A percentile compares a stretch with the other conserved stretches of the same genome.
These are phyloP conservation scores for Beverwykella pulmonaria DNA, from an alignment of 495 filamentous ascomycete genomes.

Conservation along the genomic window DNA sequence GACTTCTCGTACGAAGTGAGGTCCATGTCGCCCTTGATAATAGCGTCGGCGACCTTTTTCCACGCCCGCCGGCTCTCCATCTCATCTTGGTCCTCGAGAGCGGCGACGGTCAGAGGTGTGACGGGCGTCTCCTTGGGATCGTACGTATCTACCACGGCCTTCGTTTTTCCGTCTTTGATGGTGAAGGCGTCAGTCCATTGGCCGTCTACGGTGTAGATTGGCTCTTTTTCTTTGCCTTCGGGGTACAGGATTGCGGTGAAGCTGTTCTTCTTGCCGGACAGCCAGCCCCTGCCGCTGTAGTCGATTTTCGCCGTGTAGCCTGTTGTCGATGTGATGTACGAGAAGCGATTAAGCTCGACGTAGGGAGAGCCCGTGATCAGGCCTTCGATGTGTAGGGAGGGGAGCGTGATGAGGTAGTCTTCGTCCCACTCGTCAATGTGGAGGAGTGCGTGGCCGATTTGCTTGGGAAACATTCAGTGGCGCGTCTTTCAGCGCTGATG, in stretches of 20 bases:
- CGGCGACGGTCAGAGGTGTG: conserved; percentile 70
- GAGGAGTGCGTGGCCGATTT: conserved; percentile 91
- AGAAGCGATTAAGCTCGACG: conserved; percentile 81
- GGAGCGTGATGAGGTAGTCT: conserved; percentile 87
- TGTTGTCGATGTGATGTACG: conserved; percentile 79
- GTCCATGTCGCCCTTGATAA: conserved; percentile 81
- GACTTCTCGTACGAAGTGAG: conserved; percentile 74
- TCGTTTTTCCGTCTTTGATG: conserved; percentile 71
- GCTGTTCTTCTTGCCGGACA: conserved; percentile 92
- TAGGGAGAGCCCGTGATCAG: conserved; percentile 89
- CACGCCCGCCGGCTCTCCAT: conserved; percentile 89
- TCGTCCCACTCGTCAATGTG: conserved; percentile 72
- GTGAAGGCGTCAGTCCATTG: conserved; percentile 88
- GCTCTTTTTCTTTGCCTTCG: conserved; percentile 74
- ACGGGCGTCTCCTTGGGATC: conserved; percentile 62
- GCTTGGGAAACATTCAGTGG: conserved; percentile 43
- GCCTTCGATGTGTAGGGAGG: conserved; percentile 89
- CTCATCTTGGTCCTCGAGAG: conserved; percentile 78
- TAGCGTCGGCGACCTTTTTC: conserved; percentile 78
- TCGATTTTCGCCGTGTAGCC: conserved; percentile 92
- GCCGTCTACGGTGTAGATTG: conserved; percentile 82
- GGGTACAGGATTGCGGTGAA: conserved; percentile 80
- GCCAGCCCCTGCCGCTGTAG: conserved; percentile 89
- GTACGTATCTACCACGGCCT: conserved; percentile 71
- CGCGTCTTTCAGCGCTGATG: not conserved